These are phyloP conservation scores for Cylindrotheca closterium DNA, from an alignment of 108 stramenopile species.

Conservation along the genomic window DNA sequence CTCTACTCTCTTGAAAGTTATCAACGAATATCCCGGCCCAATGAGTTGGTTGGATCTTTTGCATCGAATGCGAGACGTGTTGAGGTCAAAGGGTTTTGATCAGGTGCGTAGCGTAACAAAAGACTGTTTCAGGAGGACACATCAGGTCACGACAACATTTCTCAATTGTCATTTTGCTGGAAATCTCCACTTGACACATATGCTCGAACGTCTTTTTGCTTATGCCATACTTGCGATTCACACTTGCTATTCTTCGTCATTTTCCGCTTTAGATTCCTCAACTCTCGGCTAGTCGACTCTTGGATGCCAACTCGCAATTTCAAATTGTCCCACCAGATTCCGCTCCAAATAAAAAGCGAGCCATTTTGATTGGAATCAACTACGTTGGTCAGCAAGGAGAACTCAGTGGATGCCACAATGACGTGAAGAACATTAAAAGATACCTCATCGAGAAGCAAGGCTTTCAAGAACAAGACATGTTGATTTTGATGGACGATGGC, in stretches of 20 bases:
- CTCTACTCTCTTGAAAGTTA: conserved; percentile 78
- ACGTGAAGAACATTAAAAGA: conserved; percentile 67
- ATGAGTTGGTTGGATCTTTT: conserved; percentile 76
- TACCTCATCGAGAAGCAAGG: conserved; percentile 80
- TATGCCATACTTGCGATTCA: too few species aligned
- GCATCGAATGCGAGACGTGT: conserved; percentile 59
- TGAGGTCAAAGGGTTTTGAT: conserved; percentile 58
- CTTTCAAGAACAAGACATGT: conserved; percentile 72
- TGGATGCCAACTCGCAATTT: conserved; percentile 59
- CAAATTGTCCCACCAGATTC: conserved; percentile 38
- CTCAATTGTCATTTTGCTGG: too few species aligned
- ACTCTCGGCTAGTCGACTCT: conserved; percentile 67
- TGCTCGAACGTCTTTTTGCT: too few species aligned
- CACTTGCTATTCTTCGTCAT: too few species aligned
- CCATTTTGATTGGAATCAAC: conserved; percentile 90
- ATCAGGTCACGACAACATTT: too few species aligned
- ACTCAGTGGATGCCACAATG: conserved; percentile 69
- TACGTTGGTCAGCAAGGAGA: conserved; percentile 81
- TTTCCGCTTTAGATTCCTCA: conserved; percentile 77
- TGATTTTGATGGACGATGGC: conserved; percentile 92
- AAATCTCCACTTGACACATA: too few species aligned
- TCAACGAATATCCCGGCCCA: conserved; percentile 53
- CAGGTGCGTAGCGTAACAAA: too few species aligned
- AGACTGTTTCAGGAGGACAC: too few species aligned
- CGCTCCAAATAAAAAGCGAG: conserved; percentile 43